Conservation (phyloP, 2,329 filamentous ascomycete species). For the Rosellinia necatrix region DNA sequence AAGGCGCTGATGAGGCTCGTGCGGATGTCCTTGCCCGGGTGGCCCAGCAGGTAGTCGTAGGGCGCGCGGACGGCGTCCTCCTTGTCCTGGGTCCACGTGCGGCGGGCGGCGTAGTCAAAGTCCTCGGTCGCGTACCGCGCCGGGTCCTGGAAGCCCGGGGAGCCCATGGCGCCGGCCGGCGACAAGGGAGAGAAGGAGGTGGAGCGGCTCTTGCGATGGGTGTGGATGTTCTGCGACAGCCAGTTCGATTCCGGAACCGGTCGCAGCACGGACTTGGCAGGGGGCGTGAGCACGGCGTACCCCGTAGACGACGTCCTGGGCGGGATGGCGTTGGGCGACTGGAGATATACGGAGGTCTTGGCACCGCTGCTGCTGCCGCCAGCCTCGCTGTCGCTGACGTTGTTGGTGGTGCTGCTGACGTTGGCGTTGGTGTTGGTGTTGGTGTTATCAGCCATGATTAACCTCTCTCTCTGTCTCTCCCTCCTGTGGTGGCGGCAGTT, state of each 20-base stretch:
- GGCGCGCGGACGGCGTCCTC: slow-evolving; percentile 78
- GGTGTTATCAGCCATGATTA: slow-evolving; percentile 31
- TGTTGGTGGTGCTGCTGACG: too few species aligned
- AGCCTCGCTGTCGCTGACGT: slow-evolving; percentile 14
- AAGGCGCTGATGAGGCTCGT: slow-evolving; percentile 80
- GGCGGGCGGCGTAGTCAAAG: slow-evolving; percentile 55
- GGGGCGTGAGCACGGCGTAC: slow-evolving; percentile 43
- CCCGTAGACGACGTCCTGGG: slow-evolving; percentile 73
- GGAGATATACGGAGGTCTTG: slow-evolving; percentile 37
- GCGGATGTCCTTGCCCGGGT: slow-evolving; percentile 85
- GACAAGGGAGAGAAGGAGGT: slow-evolving; percentile 37
- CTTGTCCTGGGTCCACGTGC: slow-evolving; percentile 73
- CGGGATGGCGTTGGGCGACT: slow-evolving; percentile 70
- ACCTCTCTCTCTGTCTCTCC: too few species aligned
- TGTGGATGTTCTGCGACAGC: slow-evolving; percentile 51
- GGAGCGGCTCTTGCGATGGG: slow-evolving; percentile 39
- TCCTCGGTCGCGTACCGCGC: slow-evolving; percentile 59
- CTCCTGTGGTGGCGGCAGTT: neutral
- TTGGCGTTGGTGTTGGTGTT: too few species aligned
- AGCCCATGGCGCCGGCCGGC: slow-evolving; percentile 44
- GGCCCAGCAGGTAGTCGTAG: slow-evolving; percentile 77
- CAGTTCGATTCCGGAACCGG: slow-evolving; percentile 66
- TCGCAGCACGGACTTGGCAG: slow-evolving; percentile 50
- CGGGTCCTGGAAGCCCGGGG: slow-evolving; percentile 52
- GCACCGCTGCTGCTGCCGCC: slow-evolving; percentile 1